Percentiles rank a stretch among this genome's conserved stretches.
Conservation (phyloP, 805 yeast genomes). For the Myxozyma mucilagina region DNA sequence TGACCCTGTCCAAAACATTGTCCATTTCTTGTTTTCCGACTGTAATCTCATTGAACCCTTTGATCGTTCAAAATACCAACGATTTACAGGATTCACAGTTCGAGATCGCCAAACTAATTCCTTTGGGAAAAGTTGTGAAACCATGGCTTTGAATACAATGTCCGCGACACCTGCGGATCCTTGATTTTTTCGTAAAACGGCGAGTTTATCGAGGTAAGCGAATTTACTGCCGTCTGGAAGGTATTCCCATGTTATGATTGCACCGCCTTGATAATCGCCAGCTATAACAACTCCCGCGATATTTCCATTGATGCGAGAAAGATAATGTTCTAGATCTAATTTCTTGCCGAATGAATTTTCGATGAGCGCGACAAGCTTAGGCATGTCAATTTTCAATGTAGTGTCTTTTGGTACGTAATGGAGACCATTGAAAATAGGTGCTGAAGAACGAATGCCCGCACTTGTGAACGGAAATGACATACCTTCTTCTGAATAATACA, state of each 20-base stretch:
- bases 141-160: slow-evolving; percentile 79
- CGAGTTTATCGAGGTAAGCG: slow-evolving; percentile 91
- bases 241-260: slow-evolving; percentile 82
- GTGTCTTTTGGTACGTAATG: background rate
- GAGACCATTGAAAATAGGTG: slow-evolving; percentile 9
- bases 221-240: slow-evolving; percentile 45
- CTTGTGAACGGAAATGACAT: slow-evolving; percentile 41
- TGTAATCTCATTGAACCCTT: slow-evolving; percentile 19
- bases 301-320: slow-evolving; percentile 60
- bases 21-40: slow-evolving; percentile 14
- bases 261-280: slow-evolving; percentile 95
- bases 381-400: slow-evolving; percentile 50
- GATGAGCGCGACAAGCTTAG: slow-evolving; percentile 59
- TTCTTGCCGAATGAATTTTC: slow-evolving; percentile 76
- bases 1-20: slow-evolving; percentile 23
- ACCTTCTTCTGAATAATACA: slow-evolving; percentile 41
- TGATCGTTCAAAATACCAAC: slow-evolving; percentile 96
- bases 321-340: slow-evolving; percentile 66
- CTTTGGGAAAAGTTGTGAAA: slow-evolving; percentile 60
- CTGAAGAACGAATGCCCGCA: background rate
- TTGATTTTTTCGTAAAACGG: slow-evolving; percentile 78
- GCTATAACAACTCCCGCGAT: slow-evolving; percentile 80
- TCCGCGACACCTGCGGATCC: slow-evolving; percentile 95
- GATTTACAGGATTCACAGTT: slow-evolving; percentile 83
- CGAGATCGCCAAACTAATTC: slow-evolving; percentile 92